phyloP scores from a whole-genome alignment of 352 stramenopile species.

The Detonula confervacea region DNA sequence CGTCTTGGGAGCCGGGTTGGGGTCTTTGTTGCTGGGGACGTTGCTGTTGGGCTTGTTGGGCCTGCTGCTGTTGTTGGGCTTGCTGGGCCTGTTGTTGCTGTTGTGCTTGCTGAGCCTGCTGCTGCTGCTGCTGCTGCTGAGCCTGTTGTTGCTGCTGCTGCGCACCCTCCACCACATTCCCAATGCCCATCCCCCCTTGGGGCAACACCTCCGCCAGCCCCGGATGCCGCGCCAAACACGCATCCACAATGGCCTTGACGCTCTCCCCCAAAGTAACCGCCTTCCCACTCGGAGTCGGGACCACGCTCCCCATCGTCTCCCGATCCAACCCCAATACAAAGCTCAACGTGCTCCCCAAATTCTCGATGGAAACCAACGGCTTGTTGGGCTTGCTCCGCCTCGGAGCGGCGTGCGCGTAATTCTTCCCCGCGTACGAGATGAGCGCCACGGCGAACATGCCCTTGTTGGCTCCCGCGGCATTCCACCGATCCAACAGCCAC shows the following conservation, averaged over 20 bases:
- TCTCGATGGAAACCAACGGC: constrained; percentile 80
- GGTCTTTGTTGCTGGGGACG: constrained; percentile 22
- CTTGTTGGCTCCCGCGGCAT: constrained; percentile 49
- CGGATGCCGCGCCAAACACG: constrained; percentile 64
- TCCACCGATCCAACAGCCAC: constrained; percentile 74
- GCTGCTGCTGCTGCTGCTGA: no score
- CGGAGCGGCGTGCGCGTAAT: constrained; percentile 54
- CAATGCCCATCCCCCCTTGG: not conserved
- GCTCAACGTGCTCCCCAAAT: constrained; percentile 70
- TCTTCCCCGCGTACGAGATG: constrained; percentile 69
- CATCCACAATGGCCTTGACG: constrained; percentile 62
- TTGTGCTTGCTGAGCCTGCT: no score
- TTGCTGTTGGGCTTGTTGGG: no score
- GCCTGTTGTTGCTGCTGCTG: constrained; percentile 2
- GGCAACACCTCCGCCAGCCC: constrained; percentile 44
- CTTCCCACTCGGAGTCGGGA: constrained; percentile 38
- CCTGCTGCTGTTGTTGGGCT: no score
- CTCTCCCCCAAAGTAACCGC: constrained; percentile 62
- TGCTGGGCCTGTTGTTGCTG: no score
- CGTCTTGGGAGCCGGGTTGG: constrained; percentile 81
- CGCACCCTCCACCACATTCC: not conserved
- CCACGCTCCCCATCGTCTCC: constrained; percentile 54
- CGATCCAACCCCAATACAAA: constrained; percentile 67
- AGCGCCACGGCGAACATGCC: constrained; percentile 61
- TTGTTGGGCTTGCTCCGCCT: constrained; percentile 48